These are phyloP conservation scores for Monascus ruber DNA, from an alignment of 2,329 filamentous ascomycete genomes.

Conservation along the genomic window DNA sequence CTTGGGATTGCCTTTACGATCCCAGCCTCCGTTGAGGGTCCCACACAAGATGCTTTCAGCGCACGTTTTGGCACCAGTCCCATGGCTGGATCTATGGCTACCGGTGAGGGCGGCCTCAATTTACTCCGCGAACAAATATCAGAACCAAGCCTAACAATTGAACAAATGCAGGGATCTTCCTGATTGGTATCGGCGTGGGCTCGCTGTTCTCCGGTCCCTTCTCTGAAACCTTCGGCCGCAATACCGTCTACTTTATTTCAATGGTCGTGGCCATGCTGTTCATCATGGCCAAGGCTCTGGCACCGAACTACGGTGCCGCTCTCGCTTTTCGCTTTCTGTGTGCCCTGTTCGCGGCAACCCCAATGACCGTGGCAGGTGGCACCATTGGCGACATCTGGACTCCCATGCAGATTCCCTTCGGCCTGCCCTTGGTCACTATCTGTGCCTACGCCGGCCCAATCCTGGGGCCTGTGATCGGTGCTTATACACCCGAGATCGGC, in stretches of 20 bases:
- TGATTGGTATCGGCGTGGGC: background rate
- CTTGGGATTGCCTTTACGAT: slow-evolving; percentile 6
- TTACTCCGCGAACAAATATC: background rate
- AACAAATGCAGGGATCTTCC: background rate
- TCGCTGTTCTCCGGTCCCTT: background rate
- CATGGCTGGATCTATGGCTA: slow-evolving; percentile 7
- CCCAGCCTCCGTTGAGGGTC: slow-evolving; percentile 4
- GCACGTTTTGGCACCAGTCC: slow-evolving; percentile 3
- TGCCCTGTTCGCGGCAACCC: background rate
- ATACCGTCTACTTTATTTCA: background rate
- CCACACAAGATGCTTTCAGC: background rate
- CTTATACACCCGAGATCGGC: background rate
- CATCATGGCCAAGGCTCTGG: background rate
- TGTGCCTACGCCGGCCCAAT: slow-evolving; percentile 16
- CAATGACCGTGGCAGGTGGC: background rate
- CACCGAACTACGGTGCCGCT: background rate
- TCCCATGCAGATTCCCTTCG: background rate
- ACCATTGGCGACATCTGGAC: background rate
- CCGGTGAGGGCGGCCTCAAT: background rate
- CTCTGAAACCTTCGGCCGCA: background rate
- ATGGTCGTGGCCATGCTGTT: background rate
- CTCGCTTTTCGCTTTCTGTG: background rate
- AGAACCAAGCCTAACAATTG: too few relatives aligned
- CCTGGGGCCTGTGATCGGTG: slow-evolving; percentile 3
- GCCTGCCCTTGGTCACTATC: background rate